phyloP scores from a whole-genome alignment of 1,139 yeast genomes.

The Saccharomyces pastorianus region DNA sequence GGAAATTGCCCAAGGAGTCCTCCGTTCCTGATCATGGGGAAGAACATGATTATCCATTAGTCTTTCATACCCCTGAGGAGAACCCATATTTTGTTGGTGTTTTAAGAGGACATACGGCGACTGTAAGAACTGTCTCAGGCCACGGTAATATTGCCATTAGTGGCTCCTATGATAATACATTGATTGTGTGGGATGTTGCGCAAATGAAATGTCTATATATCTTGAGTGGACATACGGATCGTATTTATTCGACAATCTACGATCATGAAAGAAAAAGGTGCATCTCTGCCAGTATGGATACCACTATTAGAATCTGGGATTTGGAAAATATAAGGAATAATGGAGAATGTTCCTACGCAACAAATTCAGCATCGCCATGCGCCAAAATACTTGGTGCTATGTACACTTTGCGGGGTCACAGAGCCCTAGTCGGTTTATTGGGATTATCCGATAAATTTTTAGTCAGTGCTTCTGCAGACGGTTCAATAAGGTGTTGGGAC shows the following conservation, averaged over 20 bases:
- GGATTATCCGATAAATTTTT: conserved; percentile 68
- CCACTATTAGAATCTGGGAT: conserved; percentile 85
- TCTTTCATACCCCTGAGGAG: conserved; percentile 36
- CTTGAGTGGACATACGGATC: conserved; percentile 76
- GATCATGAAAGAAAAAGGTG: conserved; percentile 71
- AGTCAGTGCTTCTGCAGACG: conserved; percentile 96
- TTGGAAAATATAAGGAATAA: conserved; percentile 37
- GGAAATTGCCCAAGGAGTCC: conserved; percentile 64
- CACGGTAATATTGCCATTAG: conserved; percentile 76
- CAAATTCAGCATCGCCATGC: conserved; percentile 20
- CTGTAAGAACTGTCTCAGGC: conserved; percentile 85
- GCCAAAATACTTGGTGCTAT: conserved; percentile 26
- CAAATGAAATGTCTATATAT: conserved; percentile 67
- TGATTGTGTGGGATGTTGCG: conserved; percentile 83
- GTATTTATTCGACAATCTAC: conserved; percentile 79
- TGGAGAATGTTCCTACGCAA: conserved; percentile 22
- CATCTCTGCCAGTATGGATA: conserved; percentile 87
- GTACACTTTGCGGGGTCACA: conserved; percentile 55
- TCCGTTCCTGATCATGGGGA: conserved; percentile 18
- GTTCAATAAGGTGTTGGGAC: conserved; percentile 86
- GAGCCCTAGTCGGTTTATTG: conserved; percentile 78
- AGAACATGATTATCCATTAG: conserved; percentile 31
- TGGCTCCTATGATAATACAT: conserved; percentile 85
- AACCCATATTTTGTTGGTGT: conserved; percentile 71
- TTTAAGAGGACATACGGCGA: conserved; percentile 73